Evolutionary conservation across 2,329 filamentous ascomycete genomes (phyloP).

Genomic region (Scolecobasidium constrictum): DNA sequence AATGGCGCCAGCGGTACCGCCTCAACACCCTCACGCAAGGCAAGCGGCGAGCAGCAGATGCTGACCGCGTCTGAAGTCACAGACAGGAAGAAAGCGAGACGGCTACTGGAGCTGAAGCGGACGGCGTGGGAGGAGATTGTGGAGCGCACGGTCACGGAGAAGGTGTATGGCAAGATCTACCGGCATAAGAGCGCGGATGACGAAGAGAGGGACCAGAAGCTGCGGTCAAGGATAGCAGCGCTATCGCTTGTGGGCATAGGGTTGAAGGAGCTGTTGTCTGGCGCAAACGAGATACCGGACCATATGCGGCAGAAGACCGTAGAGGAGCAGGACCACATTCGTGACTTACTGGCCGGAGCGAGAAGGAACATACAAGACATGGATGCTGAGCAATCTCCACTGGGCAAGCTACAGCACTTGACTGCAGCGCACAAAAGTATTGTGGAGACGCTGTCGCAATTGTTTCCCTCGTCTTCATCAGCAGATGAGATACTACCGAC

Average conservation of each 20-base stretch:
- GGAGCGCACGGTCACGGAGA: conserved; percentile 74
- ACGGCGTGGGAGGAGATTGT: conserved; percentile 78
- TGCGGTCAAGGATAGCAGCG: conserved; percentile 87
- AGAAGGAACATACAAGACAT: conserved; percentile 60
- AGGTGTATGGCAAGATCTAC: conserved; percentile 77
- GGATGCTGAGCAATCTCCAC: conserved; percentile 75
- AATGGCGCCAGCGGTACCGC: conserved; percentile 17
- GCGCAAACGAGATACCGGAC: conserved; percentile 43
- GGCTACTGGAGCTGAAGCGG: conserved; percentile 66
- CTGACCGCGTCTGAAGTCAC: conserved; percentile 78
- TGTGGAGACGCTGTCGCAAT: conserved; percentile 66
- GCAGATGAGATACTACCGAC: conserved; percentile 96
- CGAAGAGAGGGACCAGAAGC: conserved; percentile 86
- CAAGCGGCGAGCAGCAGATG: conserved; percentile 54
- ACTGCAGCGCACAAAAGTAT: conserved; percentile 88
- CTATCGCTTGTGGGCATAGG: conserved; percentile 86
- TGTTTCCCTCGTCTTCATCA: conserved; percentile 66
- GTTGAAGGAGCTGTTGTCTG: conserved; percentile 59
- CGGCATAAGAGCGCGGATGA: conserved; percentile 85
- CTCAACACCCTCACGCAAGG: conserved; percentile 21
- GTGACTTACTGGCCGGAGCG: conserved; percentile 60
- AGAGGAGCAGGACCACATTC: conserved; percentile 52
- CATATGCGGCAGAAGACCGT: conserved; percentile 44
- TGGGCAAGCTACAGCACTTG: conserved; percentile 83
- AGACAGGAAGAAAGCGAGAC: conserved; percentile 67